Evolutionary conservation across 2,329 filamentous ascomycete genomes (phyloP).

Genomic region (Xylaria sp.): DNA sequence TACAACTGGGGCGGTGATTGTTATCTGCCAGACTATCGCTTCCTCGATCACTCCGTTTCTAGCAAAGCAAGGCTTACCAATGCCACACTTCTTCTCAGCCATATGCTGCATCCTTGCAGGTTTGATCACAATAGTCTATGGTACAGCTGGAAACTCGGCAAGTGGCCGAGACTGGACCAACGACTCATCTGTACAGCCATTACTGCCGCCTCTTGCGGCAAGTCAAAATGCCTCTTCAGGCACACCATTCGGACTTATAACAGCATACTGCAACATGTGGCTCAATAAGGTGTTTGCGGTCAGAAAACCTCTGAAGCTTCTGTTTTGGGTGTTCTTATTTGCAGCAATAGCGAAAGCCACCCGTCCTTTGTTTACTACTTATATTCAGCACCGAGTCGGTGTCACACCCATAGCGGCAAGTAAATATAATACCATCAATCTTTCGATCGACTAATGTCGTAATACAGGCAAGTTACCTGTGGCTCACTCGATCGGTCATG

Average conservation of each 20-base stretch:
- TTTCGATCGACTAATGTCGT: neutral
- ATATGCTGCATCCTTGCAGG: slow-evolving; percentile 13
- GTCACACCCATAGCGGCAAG: slow-evolving; percentile 9
- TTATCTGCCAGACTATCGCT: slow-evolving; percentile 19
- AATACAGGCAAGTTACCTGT: slow-evolving; percentile 20
- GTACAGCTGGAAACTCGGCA: too few species aligned
- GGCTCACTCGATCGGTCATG: slow-evolving; percentile 19
- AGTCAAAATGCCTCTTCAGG: neutral
- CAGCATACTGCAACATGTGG: neutral
- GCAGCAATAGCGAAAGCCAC: slow-evolving; percentile 26
- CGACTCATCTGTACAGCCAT: slow-evolving; percentile 12
- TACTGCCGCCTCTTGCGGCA: slow-evolving; percentile 1
- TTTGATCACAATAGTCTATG: neutral
- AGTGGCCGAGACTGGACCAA: neutral
- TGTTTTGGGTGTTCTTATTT: slow-evolving; percentile 17
- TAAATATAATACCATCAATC: neutral
- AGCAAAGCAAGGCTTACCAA: neutral
- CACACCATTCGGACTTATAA: neutral
- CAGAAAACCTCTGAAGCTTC: neutral
- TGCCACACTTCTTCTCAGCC: slow-evolving; percentile 11
- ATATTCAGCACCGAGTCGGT: slow-evolving; percentile 24
- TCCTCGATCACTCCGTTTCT: slow-evolving; percentile 14
- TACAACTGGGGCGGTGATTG: slow-evolving; percentile 18
- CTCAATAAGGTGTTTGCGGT: neutral
- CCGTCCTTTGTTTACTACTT: slow-evolving; percentile 24